Evolutionary conservation across 768 basidiomycete species (phyloP), one percentile per base, ranked within the genome.

Genomic region (Cystofilobasidium macerans): DNA sequence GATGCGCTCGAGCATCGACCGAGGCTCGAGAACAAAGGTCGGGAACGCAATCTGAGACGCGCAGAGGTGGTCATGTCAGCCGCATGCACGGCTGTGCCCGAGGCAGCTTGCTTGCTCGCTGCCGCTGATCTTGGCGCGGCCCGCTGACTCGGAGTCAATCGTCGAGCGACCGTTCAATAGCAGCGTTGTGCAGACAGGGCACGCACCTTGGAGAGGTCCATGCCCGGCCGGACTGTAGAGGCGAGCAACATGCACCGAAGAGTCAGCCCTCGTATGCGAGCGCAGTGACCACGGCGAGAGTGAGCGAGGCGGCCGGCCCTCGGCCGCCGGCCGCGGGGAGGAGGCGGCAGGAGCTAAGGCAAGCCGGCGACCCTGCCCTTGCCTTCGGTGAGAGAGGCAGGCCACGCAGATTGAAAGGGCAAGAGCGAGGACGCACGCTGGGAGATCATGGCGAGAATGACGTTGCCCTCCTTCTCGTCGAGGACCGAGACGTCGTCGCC

Each of bases 1-100:
- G 72, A 99, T 94, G 70, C 95, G 85, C 79, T 99, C 95, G 57
- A 97, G 83, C 87, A 97, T 90, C 72, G 89, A 91, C 73, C 95
- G 81, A 7, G 95, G 95, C 78, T 99, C 94, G 65, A 99, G 84
- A 0, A 99, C 94, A 72, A 98, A 99, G 0, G 78, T 79, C 18
- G 72, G 75, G 26, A 76, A 57, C 22, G 64, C 53, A 38, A 63
- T 65, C 57, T 60, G 28, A 16, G 32, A 75, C 22, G 30, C 51
- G 35, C 36, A 32, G 30, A 13, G 48, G 51, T 45, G 28, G 45
- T 8, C 42, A 13, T 42, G 16, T 18, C 42, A 86, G 87, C n/a
- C n/a, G n/a, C n/a, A n/a, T n/a, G n/a, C n/a, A n/a, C n/a, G n/a
- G n/a, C n/a, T n/a, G n/a, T n/a, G n/a, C n/a, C n/a, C n/a, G n/a